Percentiles rank a stretch among this genome's conserved stretches.
phyloP scores from a whole-genome alignment of 225 moss, liverwort and hornwort species.

The Bryum argenteum region DNA sequence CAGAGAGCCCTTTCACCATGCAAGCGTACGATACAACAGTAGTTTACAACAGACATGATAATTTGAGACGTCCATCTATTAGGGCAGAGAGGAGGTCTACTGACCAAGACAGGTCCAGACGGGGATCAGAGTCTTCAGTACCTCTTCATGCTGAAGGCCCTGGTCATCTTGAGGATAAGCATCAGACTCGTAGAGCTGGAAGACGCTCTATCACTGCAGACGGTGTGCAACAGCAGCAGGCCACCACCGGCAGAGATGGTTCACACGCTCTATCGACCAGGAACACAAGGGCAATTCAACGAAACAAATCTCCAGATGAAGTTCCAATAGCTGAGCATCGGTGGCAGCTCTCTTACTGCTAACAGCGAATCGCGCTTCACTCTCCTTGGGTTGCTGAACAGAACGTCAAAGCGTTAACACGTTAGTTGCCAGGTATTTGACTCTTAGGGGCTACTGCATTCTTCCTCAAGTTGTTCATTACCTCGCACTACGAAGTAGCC shows the following conservation, averaged over 20 bases:
- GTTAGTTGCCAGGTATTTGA: conserved; percentile 15
- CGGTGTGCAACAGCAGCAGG: conserved; percentile 27
- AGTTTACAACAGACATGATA: conserved; percentile 32
- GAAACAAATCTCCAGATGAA: conserved; percentile 31
- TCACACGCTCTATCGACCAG: conserved; percentile 13
- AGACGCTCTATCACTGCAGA: conserved; percentile 16
- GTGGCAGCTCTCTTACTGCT: conserved; percentile 52
- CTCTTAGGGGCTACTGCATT: conserved; percentile 1
- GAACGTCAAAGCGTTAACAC: not conserved
- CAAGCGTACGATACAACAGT: conserved; percentile 55
- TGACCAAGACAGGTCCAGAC: conserved; percentile 28
- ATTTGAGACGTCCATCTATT: conserved; percentile 6
- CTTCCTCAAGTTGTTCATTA: conserved; percentile 5
- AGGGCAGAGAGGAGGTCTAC: conserved; percentile 21
- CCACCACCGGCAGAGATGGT: conserved; percentile 1
- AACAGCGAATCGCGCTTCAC: conserved; percentile 10
- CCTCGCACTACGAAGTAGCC: not conserved
- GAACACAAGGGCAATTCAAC: conserved; percentile 25
- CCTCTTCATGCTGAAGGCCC: conserved; percentile 22
- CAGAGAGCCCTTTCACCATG: conserved; percentile 66
- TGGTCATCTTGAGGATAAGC: conserved; percentile 19
- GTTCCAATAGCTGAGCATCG: conserved; percentile 43
- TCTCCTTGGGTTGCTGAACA: conserved; percentile 15
- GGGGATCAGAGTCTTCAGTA: conserved; percentile 25
- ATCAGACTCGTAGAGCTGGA: conserved; percentile 21